Evolutionary conservation across 129 eudicot genomes (phyloP).

Genomic region (Oenanthe sinensis): DNA sequence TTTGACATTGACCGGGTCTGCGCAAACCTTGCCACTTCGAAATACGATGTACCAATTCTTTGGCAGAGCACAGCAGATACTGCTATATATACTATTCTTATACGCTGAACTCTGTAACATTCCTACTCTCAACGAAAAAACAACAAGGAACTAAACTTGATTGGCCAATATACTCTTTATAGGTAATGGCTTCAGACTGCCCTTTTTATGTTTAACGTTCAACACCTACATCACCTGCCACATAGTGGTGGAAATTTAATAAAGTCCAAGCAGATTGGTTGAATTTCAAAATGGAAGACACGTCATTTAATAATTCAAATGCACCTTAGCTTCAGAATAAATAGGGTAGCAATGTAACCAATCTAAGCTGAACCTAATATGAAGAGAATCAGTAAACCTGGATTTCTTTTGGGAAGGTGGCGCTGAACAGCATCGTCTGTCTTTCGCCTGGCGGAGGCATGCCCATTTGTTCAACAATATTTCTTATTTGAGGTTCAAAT

Average conservation of each 20-base stretch:
- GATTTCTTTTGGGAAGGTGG: slow-evolving; percentile 69
- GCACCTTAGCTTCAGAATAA: not conserved
- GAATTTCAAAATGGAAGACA: not conserved
- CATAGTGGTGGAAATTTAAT: not conserved
- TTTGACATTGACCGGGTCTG: not conserved
- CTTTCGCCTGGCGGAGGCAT: slow-evolving; percentile 73
- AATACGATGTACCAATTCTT: not conserved
- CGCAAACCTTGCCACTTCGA: not conserved
- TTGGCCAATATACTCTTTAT: not conserved
- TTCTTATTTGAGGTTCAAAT: slow-evolving; percentile 84
- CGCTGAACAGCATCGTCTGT: slow-evolving; percentile 82
- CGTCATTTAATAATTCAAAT: not conserved
- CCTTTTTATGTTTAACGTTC: not conserved
- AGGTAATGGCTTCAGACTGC: not conserved
- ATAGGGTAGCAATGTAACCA: not conserved
- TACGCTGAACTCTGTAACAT: not conserved
- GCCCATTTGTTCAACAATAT: slow-evolving; percentile 67
- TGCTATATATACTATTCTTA: not conserved
- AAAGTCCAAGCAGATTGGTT: not conserved
- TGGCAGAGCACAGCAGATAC: not conserved
- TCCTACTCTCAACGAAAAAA: not conserved
- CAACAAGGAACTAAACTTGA: not conserved
- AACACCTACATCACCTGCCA: not conserved
- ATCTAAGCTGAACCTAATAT: not conserved
- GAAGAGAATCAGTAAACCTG: slow-evolving; percentile 37